Percentiles rank a stretch among this genome's conserved stretches.
These are phyloP conservation scores for Erigeron canadensis DNA, from an alignment of 129 eudicot genomes.

Conservation along the genomic window DNA sequence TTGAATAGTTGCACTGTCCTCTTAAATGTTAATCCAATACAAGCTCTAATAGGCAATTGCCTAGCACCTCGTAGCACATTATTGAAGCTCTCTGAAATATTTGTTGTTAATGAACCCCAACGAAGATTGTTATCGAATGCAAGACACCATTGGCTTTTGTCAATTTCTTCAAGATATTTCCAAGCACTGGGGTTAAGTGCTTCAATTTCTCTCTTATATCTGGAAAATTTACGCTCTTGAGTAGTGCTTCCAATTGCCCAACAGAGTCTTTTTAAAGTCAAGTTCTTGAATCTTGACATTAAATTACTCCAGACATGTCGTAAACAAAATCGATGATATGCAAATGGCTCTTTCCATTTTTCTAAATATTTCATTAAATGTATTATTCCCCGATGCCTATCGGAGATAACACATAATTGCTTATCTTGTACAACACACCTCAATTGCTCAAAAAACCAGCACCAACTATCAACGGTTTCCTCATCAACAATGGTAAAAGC, in stretches of 20 bases:
- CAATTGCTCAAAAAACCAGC: background rate
- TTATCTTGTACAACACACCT: background rate
- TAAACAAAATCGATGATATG: no score
- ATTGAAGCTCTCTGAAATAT: background rate
- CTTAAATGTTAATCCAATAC: no score
- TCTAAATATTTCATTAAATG: background rate
- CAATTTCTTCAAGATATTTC: background rate
- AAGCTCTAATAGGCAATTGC: background rate
- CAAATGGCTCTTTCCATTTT: no score
- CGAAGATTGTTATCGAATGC: background rate
- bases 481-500: slow-evolving; percentile 12
- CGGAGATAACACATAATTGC: slow-evolving; percentile 1
- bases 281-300: background rate
- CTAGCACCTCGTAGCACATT: background rate
- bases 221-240: background rate
- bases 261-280: background rate
- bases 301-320: no score
- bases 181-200: background rate
- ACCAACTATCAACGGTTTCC: background rate
- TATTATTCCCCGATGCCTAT: slow-evolving; percentile 1
- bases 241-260: background rate
- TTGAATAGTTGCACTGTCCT: background rate
- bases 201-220: background rate
- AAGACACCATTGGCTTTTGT: background rate
- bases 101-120: background rate